These are phyloP conservation scores for Saturnispora sekii DNA, from an alignment of 805 yeast genomes.

Conservation along the genomic window DNA sequence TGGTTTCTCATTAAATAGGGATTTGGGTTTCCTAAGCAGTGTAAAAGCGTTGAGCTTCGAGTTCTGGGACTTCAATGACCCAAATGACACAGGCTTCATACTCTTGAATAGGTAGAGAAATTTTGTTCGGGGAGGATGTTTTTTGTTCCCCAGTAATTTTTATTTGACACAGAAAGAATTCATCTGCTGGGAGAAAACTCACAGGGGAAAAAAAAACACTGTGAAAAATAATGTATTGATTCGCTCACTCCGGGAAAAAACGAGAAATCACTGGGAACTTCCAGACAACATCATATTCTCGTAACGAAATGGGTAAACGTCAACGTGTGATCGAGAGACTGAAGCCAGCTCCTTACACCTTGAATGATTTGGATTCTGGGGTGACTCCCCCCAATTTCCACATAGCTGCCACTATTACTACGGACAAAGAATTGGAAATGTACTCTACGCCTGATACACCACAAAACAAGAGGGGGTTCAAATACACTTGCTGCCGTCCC, in stretches of 20 bases:
- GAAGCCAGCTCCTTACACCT: constrained; percentile 28
- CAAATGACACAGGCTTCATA: constrained; percentile 1
- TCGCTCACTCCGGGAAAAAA: no score
- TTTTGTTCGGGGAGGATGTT: no score
- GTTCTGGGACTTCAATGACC: constrained; percentile 11
- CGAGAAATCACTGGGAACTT: no score
- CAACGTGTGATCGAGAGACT: constrained; percentile 22
- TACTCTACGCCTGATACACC: constrained; percentile 68
- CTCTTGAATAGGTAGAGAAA: no score
- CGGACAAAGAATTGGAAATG: constrained; percentile 19
- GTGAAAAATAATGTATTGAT: no score
- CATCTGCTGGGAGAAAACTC: no score
- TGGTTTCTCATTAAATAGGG: background rate
- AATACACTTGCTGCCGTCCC: constrained; percentile 72
- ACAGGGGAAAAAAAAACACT: no score
- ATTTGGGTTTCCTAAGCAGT: constrained; percentile 20
- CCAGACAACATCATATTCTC: no score
- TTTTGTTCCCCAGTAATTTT: no score
- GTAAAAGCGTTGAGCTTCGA: constrained; percentile 32
- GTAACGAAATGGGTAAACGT: constrained; percentile 1
- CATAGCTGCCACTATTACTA: constrained; percentile 7
- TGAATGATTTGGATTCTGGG: constrained; percentile 19
- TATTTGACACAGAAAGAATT: background rate
- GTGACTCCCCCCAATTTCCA: constrained; percentile 16
- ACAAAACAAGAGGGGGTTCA: constrained; percentile 66